phyloP scores from a whole-genome alignment of 1,284 basidiomycete species.

The Puccinia horiana region DNA sequence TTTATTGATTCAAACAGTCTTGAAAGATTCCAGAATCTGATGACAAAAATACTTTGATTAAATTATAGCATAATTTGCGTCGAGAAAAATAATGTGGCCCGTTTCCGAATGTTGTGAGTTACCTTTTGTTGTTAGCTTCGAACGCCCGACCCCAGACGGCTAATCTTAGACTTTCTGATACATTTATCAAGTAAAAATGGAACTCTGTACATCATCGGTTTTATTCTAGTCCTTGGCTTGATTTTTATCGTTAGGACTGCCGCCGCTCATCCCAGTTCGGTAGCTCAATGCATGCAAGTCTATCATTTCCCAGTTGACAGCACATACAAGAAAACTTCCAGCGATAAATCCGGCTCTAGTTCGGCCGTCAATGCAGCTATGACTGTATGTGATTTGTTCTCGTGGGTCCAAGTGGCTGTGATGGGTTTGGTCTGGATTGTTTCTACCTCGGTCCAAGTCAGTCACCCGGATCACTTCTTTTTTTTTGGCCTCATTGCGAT shows the following conservation, averaged over 20 bases:
- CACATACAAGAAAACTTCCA: not conserved
- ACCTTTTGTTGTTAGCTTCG: not conserved
- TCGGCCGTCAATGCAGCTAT: conserved; percentile 47
- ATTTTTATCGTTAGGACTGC: conserved; percentile 27
- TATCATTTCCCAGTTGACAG: conserved; percentile 42
- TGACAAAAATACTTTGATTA: not conserved
- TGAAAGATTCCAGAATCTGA: not conserved
- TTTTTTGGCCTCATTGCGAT: too few species aligned
- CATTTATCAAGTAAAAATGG: conserved; percentile 32
- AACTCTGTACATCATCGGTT: conserved; percentile 15
- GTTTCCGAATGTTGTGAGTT: conserved; percentile 45
- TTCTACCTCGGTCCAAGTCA: conserved; percentile 20
- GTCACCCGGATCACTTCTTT: not conserved
- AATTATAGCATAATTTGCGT: conserved; percentile 32
- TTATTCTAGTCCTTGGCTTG: conserved; percentile 10
- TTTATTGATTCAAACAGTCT: not conserved
- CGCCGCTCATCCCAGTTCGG: conserved; percentile 17
- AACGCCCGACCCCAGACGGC: too few species aligned
- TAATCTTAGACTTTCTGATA: too few species aligned
- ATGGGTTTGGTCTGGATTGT: conserved; percentile 34
- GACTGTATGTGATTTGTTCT: conserved; percentile 42
- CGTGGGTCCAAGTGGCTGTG: conserved; percentile 44
- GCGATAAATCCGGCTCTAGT: not conserved
- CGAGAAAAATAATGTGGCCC: conserved; percentile 18
- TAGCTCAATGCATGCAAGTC: conserved; percentile 38